phyloP scores from a whole-genome alignment of 2,329 filamentous ascomycete genomes.

The Fusarium phyllophilum region DNA sequence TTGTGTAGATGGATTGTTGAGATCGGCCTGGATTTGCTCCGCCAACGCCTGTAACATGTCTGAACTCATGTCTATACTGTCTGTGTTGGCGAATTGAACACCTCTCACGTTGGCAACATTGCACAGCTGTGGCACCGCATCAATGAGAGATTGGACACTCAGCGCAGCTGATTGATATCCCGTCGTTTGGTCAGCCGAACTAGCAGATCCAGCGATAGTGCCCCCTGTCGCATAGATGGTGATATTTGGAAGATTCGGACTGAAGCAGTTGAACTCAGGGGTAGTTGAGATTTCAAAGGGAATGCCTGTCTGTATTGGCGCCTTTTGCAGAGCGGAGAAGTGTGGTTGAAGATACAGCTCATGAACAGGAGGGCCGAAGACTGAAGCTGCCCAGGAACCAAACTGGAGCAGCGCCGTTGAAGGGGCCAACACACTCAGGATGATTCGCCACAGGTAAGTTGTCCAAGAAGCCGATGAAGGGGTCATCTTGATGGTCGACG shows the following conservation, averaged over 20 bases:
- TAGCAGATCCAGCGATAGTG: conserved; percentile 66
- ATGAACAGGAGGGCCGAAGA: conserved; percentile 41
- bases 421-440: conserved; percentile 39
- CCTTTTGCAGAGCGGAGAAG: conserved; percentile 31
- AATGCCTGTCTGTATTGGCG: conserved; percentile 24
- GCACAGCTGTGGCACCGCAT: conserved; percentile 64
- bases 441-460: conserved; percentile 37
- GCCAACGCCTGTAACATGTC: conserved; percentile 60
- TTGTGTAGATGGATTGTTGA: conserved; percentile 54
- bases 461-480: conserved; percentile 37
- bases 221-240: conserved; percentile 68
- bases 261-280: conserved; percentile 42
- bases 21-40: conserved; percentile 58
- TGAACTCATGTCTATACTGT: conserved; percentile 59
- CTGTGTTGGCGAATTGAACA: conserved; percentile 62
- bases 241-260: conserved; percentile 58
- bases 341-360: conserved; percentile 36
- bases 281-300: conserved; percentile 10
- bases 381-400: conserved; percentile 40
- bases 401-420: conserved; percentile 37
- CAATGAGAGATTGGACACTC: conserved; percentile 61
- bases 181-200: conserved; percentile 58
- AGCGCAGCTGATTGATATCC: conserved; percentile 56
- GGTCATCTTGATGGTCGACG: conserved; percentile 31
- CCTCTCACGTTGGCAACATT: conserved; percentile 65